phyloP scores from a whole-genome alignment of 208 protist species.

The Acanthamoeba triangularis region DNA sequence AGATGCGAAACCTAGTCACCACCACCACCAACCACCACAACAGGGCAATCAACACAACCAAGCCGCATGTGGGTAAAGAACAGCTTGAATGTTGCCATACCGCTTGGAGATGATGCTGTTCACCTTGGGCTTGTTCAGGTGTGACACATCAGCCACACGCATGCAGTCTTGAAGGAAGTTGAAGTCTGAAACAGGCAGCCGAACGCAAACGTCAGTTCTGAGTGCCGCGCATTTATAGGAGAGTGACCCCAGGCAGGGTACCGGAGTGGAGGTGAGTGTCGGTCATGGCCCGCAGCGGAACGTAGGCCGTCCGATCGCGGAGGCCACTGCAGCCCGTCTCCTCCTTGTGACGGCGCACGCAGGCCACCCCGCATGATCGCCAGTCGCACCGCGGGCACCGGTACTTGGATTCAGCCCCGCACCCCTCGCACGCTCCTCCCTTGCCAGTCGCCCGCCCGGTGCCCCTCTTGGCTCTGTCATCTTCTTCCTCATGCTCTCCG shows the following conservation, averaged over 20 bases:
- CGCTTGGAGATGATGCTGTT: slow-evolving; percentile 52
- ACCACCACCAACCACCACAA: too few species aligned
- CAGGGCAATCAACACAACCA: not conserved
- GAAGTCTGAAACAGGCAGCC: not conserved
- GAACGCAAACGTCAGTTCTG: too few species aligned
- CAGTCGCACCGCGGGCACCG: slow-evolving; percentile 37
- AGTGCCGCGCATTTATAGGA: too few species aligned
- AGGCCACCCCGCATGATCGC: slow-evolving; percentile 52
- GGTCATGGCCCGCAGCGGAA: slow-evolving; percentile 34
- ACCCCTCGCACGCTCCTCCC: slow-evolving; percentile 48
- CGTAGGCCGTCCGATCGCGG: slow-evolving; percentile 53
- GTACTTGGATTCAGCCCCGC: slow-evolving; percentile 43
- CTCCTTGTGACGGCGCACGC: slow-evolving; percentile 63
- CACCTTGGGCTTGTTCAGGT: slow-evolving; percentile 28
- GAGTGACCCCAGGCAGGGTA: not conserved
- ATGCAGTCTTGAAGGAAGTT: slow-evolving; percentile 72
- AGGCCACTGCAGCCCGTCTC: slow-evolving; percentile 40
- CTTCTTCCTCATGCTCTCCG: not conserved
- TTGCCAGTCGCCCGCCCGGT: not conserved
- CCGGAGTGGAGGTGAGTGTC: slow-evolving; percentile 35
- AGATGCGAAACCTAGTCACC: slow-evolving; percentile 33
- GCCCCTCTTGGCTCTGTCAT: not conserved
- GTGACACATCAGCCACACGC: slow-evolving; percentile 24
- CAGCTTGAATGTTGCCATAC: not conserved
- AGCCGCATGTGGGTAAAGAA: not conserved